phyloP scores from a whole-genome alignment of 2,329 filamentous ascomycete genomes.

The Neopestalotiopsis clavispora region DNA sequence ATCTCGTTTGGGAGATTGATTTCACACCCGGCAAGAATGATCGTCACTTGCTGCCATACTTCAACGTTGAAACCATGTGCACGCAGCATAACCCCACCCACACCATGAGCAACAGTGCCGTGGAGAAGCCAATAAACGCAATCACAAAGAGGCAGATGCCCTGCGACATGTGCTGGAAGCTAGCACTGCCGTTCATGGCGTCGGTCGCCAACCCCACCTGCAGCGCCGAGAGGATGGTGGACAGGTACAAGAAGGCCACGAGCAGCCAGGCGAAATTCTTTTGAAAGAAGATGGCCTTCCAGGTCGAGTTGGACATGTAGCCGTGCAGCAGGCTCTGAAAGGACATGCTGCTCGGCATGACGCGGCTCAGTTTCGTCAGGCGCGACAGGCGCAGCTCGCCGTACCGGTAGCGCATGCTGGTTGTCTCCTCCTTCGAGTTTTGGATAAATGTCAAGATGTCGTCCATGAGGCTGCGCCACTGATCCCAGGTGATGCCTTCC shows the following conservation, averaged over 20 bases:
- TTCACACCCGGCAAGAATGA: too few relatives aligned
- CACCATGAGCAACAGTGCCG: too few relatives aligned
- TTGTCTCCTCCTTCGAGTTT: slow-evolving; percentile 10
- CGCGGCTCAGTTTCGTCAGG: slow-evolving; percentile 47
- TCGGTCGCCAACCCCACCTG: slow-evolving; percentile 8
- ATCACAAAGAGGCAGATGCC: too few relatives aligned
- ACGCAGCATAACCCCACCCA: too few relatives aligned
- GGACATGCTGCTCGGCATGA: slow-evolving; percentile 23
- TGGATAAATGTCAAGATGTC: background rate
- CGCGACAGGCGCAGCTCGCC: slow-evolving; percentile 44
- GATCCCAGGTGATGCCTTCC: slow-evolving; percentile 37
- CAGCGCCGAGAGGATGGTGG: background rate
- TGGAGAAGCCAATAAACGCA: too few relatives aligned
- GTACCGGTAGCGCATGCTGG: slow-evolving; percentile 39
- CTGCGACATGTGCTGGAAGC: slow-evolving; percentile 16
- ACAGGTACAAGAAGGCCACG: background rate
- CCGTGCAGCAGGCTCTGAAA: background rate
- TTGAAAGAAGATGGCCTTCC: background rate
- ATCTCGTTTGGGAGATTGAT: too few relatives aligned
- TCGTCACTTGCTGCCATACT: too few relatives aligned
- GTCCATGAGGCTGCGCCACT: slow-evolving; percentile 31
- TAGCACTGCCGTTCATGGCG: background rate
- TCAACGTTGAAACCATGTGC: too few relatives aligned
- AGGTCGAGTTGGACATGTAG: slow-evolving; percentile 4
- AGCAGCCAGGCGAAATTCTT: background rate